phyloP scores from a whole-genome alignment of 768 basidiomycete genomes.

The Boletus pseudo-olivaceus region DNA sequence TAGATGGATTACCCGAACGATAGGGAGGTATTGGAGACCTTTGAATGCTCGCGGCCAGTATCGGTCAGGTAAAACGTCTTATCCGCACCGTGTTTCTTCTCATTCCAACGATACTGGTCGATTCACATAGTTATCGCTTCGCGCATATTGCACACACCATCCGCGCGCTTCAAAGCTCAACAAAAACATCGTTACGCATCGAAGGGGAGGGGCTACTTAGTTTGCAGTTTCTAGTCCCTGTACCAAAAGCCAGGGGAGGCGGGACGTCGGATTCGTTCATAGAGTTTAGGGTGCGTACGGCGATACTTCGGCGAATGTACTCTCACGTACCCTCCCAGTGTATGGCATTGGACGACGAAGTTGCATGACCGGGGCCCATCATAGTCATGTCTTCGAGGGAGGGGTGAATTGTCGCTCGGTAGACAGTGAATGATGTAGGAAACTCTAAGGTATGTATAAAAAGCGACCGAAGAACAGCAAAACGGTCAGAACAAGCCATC shows the following conservation, averaged over 20 bases:
- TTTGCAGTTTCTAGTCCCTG: constrained; percentile 84
- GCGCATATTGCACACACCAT: constrained; percentile 68
- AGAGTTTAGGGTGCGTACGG: constrained; percentile 74
- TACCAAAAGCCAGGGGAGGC: constrained; percentile 36
- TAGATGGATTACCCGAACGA: constrained; percentile 98
- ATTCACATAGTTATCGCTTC: constrained; percentile 67
- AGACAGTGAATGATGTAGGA: not conserved
- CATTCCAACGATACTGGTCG: not conserved
- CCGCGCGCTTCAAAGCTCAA: constrained; percentile 76
- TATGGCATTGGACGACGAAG: constrained; percentile 30
- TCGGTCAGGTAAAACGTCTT: constrained; percentile 59
- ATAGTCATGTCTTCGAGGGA: not conserved
- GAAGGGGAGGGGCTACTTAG: constrained; percentile 80
- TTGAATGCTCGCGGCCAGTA: constrained; percentile 70
- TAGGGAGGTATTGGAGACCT: constrained; percentile 83
- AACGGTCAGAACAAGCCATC: constrained; percentile 37
- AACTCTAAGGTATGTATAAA: constrained; percentile 21
- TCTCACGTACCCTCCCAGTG: constrained; percentile 23
- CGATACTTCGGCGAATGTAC: not conserved
- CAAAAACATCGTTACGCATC: constrained; percentile 86
- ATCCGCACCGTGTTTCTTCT: not conserved
- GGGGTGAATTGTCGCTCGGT: not conserved
- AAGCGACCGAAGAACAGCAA: not conserved
- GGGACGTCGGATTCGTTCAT: constrained; percentile 66
- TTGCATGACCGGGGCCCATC: constrained; percentile 11